Evolutionary conservation across 164 flowering plant genomes (phyloP).

Genomic region (Euptelea pleiosperma): DNA sequence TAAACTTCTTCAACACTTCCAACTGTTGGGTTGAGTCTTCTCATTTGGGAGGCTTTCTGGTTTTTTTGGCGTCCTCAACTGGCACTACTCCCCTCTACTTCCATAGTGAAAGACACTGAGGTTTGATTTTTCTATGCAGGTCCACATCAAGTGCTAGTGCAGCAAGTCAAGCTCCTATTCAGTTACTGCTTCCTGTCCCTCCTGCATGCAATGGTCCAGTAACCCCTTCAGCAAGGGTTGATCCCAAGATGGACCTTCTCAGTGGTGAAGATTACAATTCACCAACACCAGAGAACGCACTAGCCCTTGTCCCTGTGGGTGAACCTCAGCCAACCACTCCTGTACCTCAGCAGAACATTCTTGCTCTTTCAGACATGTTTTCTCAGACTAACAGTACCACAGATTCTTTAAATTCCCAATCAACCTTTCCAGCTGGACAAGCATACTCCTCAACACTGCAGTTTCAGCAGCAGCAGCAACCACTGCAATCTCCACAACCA

Average conservation of each 20-base stretch:
- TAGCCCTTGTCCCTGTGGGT: slow-evolving; percentile 82
- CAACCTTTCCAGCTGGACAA: slow-evolving; percentile 36
- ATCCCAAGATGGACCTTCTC: slow-evolving; percentile 72
- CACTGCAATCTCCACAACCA: slow-evolving; percentile 37
- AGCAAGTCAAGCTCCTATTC: slow-evolving; percentile 27
- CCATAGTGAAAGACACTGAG: neutral
- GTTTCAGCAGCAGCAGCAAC: too few relatives aligned
- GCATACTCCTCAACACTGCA: too few relatives aligned
- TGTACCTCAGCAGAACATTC: slow-evolving; percentile 52
- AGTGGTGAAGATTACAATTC: slow-evolving; percentile 81
- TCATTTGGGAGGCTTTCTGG: neutral
- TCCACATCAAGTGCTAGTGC: slow-evolving; percentile 26
- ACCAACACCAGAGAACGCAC: slow-evolving; percentile 47
- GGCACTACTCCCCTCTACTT: neutral
- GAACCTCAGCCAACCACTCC: slow-evolving; percentile 51
- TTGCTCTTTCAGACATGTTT: slow-evolving; percentile 75
- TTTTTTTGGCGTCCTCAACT: neutral
- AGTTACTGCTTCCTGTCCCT: slow-evolving; percentile 32
- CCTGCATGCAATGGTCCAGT: slow-evolving; percentile 22
- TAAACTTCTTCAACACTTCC: neutral
- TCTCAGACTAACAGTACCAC: slow-evolving; percentile 33
- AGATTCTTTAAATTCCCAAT: slow-evolving; percentile 27
- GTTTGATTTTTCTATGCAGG: slow-evolving; percentile 23
- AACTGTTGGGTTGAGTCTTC: neutral
- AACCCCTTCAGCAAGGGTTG: slow-evolving; percentile 29